Evolutionary conservation across 768 basidiomycete species (phyloP).

Genomic region (Neoboletus brunneissimus): DNA sequence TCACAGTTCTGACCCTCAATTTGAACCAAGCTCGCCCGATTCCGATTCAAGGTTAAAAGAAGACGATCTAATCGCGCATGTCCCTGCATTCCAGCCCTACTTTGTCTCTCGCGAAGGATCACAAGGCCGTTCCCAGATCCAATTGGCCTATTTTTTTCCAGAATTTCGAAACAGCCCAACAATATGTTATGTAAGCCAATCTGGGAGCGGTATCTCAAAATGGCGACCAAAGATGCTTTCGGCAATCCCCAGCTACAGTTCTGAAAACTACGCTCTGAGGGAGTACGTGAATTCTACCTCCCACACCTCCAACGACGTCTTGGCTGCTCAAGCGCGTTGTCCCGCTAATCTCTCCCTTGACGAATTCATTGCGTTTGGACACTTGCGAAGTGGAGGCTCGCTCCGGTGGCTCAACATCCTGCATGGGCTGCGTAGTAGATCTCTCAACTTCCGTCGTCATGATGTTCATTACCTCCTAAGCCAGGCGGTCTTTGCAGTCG

Average conservation of each 20-base stretch:
- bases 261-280: too few relatives aligned
- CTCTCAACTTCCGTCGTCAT: neutral
- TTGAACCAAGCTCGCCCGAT: too few relatives aligned
- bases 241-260: too few relatives aligned
- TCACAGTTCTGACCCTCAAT: neutral
- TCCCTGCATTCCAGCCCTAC: constrained; percentile 26
- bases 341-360: neutral
- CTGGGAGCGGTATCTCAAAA: too few relatives aligned
- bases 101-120: neutral
- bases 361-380: neutral
- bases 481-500: neutral
- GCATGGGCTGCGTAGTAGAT: neutral
- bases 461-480: neutral
- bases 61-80: neutral
- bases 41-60: neutral
- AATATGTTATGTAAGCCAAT: neutral
- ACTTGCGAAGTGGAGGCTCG: neutral
- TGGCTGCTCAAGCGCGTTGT: neutral
- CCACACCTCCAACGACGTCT: neutral
- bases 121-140: neutral
- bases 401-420: neutral
- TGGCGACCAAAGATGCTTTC: too few relatives aligned
- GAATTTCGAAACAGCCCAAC: neutral
- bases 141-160: neutral
- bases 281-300: neutral